phyloP scores from a whole-genome alignment of 768 basidiomycete genomes.

The Collybia sp. region DNA sequence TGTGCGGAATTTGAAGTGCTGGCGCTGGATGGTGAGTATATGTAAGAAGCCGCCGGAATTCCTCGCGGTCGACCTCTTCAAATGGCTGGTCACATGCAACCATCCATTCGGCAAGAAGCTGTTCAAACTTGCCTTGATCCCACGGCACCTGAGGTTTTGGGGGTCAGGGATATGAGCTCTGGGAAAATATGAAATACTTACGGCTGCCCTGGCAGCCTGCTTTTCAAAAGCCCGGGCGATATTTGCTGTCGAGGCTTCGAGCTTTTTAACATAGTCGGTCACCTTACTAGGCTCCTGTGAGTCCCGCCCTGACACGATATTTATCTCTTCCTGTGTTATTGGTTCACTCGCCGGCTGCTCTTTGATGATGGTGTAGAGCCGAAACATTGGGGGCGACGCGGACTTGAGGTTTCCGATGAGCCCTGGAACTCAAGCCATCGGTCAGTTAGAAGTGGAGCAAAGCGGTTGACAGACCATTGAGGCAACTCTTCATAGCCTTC shows the following conservation, averaged over 20 bases:
- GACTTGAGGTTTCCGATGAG: constrained; percentile 6
- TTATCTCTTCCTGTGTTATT: constrained; percentile 5
- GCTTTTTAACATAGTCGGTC: constrained; percentile 2
- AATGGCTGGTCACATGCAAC: constrained; percentile 9
- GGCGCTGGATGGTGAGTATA: constrained; percentile 3
- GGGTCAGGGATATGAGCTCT: background rate
- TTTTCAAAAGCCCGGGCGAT: constrained; percentile 15
- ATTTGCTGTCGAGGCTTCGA: constrained; percentile 10
- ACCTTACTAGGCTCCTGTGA: background rate
- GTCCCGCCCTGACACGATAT: constrained; percentile 6
- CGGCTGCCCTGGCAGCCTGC: constrained; percentile 3
- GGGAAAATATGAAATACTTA: background rate
- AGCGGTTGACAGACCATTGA: background rate
- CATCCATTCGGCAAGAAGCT: constrained; percentile 7
- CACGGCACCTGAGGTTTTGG: constrained; percentile 1
- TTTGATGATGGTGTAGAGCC: constrained; percentile 7
- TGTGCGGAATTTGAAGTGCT: background rate
- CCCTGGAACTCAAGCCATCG: background rate
- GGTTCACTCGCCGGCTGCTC: background rate
- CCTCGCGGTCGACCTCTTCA: constrained; percentile 6
- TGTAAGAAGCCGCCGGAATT: background rate
- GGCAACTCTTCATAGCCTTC: constrained; percentile 5
- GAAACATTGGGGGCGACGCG: constrained; percentile 5
- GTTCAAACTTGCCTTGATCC: constrained; percentile 7
- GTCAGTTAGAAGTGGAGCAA: too few species aligned